These are phyloP conservation scores for Rhipidocladum racemiflorum DNA, from an alignment of 176 grass and related monocot species.

Conservation along the genomic window DNA sequence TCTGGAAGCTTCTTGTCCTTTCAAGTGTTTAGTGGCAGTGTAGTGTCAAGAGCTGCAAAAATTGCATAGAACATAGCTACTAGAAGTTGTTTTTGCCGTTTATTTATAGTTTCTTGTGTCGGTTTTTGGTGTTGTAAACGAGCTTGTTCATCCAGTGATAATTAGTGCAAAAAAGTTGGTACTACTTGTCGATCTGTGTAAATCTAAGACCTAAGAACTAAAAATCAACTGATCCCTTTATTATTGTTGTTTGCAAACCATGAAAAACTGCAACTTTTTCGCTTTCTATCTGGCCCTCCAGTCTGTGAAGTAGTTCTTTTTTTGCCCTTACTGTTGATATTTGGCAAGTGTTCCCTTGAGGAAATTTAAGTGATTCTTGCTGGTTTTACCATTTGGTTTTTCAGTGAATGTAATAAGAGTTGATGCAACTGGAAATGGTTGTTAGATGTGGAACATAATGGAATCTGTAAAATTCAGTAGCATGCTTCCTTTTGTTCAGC, in stretches of 20 bases:
- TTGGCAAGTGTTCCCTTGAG: background rate
- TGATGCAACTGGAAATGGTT: background rate
- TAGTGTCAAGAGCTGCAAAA: background rate
- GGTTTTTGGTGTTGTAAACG: conserved; percentile 36
- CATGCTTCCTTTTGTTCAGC: background rate
- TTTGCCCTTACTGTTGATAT: background rate
- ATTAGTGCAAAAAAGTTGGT: background rate
- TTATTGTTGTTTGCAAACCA: background rate
- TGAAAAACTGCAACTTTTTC: background rate
- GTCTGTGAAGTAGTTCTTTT: background rate
- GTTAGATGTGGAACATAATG: background rate
- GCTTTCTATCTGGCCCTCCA: background rate
- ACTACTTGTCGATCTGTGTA: background rate
- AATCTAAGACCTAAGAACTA: no score
- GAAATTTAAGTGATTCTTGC: background rate
- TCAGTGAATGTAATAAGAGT: background rate
- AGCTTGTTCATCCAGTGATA: conserved; percentile 11
- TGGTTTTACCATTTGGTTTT: background rate
- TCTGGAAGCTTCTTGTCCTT: background rate
- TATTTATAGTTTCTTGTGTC: conserved; percentile 5
- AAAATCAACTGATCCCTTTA: background rate
- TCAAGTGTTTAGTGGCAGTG: background rate
- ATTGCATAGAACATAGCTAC: conserved; percentile 17
- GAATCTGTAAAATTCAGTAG: background rate
- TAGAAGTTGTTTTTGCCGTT: background rate